phyloP scores from a whole-genome alignment of 2,329 filamentous ascomycete genomes.

The Talaromyces atroroseus region DNA sequence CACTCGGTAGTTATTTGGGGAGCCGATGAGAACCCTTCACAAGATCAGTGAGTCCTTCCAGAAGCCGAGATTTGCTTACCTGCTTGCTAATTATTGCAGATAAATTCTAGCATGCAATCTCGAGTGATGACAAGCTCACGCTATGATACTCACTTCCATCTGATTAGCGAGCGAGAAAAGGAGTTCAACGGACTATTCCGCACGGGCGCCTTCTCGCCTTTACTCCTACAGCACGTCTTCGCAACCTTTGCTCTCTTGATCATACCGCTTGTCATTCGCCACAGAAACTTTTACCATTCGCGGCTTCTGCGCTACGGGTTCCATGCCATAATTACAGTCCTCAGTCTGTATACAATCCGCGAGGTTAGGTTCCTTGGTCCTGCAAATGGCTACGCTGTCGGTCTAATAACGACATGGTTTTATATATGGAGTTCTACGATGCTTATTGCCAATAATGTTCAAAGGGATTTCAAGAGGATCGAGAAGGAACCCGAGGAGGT shows the following conservation, averaged over 20 bases:
- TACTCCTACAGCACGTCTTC: slow-evolving; percentile 33
- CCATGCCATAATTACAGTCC: slow-evolving; percentile 40
- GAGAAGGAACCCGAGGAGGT: slow-evolving; percentile 30
- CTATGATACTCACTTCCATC: slow-evolving; percentile 23
- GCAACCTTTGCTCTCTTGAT: slow-evolving; percentile 33
- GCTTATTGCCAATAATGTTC: slow-evolving; percentile 52
- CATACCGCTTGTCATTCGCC: slow-evolving; percentile 49
- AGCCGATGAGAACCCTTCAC: no score
- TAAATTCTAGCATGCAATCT: background rate
- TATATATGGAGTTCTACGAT: slow-evolving; percentile 50
- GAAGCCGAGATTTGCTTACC: no score
- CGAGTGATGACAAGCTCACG: slow-evolving; percentile 23
- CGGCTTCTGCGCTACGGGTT: slow-evolving; percentile 40
- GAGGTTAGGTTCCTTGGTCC: slow-evolving; percentile 46
- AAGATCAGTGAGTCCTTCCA: no score
- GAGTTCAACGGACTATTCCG: slow-evolving; percentile 23
- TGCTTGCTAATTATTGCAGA: background rate
- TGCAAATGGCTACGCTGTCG: slow-evolving; percentile 51
- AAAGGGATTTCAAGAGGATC: slow-evolving; percentile 52
- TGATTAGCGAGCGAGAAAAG: slow-evolving; percentile 21
- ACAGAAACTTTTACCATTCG: slow-evolving; percentile 28
- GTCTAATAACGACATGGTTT: slow-evolving; percentile 50
- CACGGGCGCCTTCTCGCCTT: slow-evolving; percentile 26
- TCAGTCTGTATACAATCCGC: slow-evolving; percentile 40
- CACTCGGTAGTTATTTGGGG: no score